Base-by-base conservation (phyloP, 306 rosid species). In the Pyrus pyrifolia region DNA sequence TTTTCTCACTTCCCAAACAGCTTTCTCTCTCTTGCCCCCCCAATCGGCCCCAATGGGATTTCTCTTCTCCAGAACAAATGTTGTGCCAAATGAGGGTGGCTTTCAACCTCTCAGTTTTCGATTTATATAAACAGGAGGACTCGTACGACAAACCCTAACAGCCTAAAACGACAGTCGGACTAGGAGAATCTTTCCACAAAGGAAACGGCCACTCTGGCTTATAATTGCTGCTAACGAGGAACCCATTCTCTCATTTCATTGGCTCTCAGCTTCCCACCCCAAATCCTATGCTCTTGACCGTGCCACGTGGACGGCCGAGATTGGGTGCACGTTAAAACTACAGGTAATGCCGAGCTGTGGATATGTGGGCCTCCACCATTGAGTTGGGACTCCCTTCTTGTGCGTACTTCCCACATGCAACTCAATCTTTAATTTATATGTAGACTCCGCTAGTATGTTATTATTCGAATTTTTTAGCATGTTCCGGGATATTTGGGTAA, bases 161-260 rank as follows among this genome's bases (percentile, higher is more conserved):
- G 40, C 67, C n/a, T 62, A 62, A 29, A 62, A 62, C 67, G 67
- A 62, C 40, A 29, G 67, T 42, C 13, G 23, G 53, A 73, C 17
- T 29, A 59, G 55, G 74, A 76, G 88, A 87, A 83, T 81, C 87
- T 81, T 75, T 49, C 8, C 35, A 65, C 69, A 58, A 67, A 42
- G 17, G n/a, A 64, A 31, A 33, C 53, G 70, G 82, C 80, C 88
- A 80, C 85, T 66, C 85, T 88, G 87, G 83, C 81, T 64, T 45
- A 13, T 78, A 77, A 69, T 78, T 52, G 73, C 72, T 21, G 59
- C 15, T 6, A 67, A 60, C 40, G 57, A 69, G 1, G 27, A 25
- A 75, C 62, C 62, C 57, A 8, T 42, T 27, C 8, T 8, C 49
- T 59, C 68, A 79, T 60, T 60, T 27, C 51, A 17, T 27, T 13